Evolutionary conservation across 129 eudicot genomes (phyloP), one percentile per base, ranked within the genome.

Genomic region (Lonicera japonica): DNA sequence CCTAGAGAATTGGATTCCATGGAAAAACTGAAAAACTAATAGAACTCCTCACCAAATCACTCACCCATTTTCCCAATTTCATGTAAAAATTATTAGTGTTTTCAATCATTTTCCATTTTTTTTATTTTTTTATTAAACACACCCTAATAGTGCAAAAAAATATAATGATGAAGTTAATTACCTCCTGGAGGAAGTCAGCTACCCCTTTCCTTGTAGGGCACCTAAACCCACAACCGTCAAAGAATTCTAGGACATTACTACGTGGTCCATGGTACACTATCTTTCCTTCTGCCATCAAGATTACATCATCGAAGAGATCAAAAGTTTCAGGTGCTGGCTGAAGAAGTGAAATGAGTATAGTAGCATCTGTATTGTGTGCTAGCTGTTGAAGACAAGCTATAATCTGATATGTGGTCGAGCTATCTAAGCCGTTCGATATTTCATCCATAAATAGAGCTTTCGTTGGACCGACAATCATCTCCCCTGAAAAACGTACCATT

Each of bases 171-270:
- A 50, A 50, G n/a, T 50, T 4, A 25, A 66, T 83, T 83, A 79
- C 97, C 95, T 90, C 94, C 69, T 90, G 95, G n/a, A 90, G 94
- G 68, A 90, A 90, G 70, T 84, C 94, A 58, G 95, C 97, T 19
- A 84, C 90, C 0, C 90, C 97, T 80, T 90, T 90, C 74, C 97
- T 83, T 29, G 66, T 74, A 8, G 97, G 97, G 56, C 97, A 90
- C 61, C 47, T 86, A 43, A 86, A 84, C 34, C 95, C 97, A 61
- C 87, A 78, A 21, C 66, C 69, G 56, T 77, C 73, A 45, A 90
- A 87, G 68, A 83, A 90, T 25, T 84, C 90, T 61, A 90, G 39
- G 70, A 68, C 71, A 11, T 70, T 64, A 68, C 15, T 55, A 58
- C 88, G 74, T 0, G 94, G 82, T 58, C 95, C 95, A 59, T 90